Evolutionary conservation across 164 flowering plant species (phyloP).

Genomic region (Annona squamosa): DNA sequence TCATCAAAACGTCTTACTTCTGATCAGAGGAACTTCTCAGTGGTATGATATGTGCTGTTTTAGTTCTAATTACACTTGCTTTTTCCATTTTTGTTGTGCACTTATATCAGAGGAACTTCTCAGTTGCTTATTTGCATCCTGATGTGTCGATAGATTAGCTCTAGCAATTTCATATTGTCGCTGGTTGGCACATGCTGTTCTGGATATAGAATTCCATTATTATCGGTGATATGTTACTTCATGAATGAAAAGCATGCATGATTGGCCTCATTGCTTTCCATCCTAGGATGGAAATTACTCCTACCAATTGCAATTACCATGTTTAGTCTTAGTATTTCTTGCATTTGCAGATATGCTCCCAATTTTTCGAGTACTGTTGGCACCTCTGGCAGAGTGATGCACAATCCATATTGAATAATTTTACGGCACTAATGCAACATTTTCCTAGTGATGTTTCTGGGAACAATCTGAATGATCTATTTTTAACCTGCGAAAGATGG

Average conservation of each 20-base stretch:
- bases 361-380: constrained; percentile 82
- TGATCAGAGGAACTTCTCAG: constrained; percentile 74
- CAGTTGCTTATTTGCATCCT: neutral
- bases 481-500: constrained; percentile 84
- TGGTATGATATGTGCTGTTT: constrained; percentile 35
- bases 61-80: neutral
- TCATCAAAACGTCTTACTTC: constrained; percentile 84
- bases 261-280: neutral
- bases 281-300: neutral
- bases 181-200: neutral
- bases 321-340: neutral
- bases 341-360: constrained; percentile 73
- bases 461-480: constrained; percentile 62
- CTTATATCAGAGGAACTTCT: neutral
- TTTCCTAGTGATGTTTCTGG: constrained; percentile 30
- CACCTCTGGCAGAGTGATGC: constrained; percentile 86
- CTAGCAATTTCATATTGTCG: neutral
- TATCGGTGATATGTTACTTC: neutral
- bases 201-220: neutral
- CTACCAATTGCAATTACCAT: neutral
- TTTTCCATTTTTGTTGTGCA: neutral
- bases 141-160: neutral
- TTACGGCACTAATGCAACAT: constrained; percentile 48
- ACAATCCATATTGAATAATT: constrained; percentile 57
- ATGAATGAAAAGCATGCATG: neutral